Conservation (phyloP, 1,284 basidiomycete genomes). For the Meira miltonrushii region DNA sequence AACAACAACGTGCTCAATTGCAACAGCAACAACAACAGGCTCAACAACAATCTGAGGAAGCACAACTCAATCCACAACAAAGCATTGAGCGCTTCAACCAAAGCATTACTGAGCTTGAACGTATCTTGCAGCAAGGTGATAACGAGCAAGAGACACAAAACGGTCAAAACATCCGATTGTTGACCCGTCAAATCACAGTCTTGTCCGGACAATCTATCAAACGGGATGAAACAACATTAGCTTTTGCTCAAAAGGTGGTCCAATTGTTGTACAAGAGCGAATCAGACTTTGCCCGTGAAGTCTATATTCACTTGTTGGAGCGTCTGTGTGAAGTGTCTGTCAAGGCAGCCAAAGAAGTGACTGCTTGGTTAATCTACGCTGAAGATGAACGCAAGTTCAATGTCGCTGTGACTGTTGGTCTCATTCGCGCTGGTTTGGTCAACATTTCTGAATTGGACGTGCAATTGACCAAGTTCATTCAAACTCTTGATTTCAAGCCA, state of each 20-base stretch:
- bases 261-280: constrained; percentile 52
- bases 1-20: constrained; percentile 1
- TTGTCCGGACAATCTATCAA: constrained; percentile 73
- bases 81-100: constrained; percentile 52
- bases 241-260: constrained; percentile 91
- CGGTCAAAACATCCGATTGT: constrained; percentile 65
- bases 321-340: constrained; percentile 81
- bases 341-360: constrained; percentile 92
- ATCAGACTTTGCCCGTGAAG: constrained; percentile 38
- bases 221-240: constrained; percentile 76
- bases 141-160: constrained; percentile 26
- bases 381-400: constrained; percentile 94
- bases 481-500: constrained; percentile 65
- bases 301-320: constrained; percentile 80
- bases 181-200: constrained; percentile 74
- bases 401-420: constrained; percentile 82
- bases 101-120: constrained; percentile 42
- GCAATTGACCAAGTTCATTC: constrained; percentile 80
- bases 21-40: constrained; percentile 25
- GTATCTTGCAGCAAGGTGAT: constrained; percentile 34
- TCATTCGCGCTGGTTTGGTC: constrained; percentile 78
- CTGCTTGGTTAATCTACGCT: constrained; percentile 91
- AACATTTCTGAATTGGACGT: constrained; percentile 75
- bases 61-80: constrained; percentile 28
- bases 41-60: constrained; percentile 45